These are phyloP conservation scores for Brassica juncea DNA, from an alignment of 345 rosid genomes.

Conservation along the genomic window DNA sequence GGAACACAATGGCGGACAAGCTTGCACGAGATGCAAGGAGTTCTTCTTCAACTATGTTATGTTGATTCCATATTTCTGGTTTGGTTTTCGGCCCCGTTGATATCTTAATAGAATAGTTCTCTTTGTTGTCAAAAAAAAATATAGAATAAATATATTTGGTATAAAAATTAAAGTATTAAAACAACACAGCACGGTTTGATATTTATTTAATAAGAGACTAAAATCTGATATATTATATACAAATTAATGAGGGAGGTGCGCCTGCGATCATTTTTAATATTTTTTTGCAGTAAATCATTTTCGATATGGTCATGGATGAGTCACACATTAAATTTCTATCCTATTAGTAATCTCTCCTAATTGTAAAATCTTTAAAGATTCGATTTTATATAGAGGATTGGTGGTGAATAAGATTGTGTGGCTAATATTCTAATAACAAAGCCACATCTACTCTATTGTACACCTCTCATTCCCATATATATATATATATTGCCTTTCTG, in stretches of 20 bases:
- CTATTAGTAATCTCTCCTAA: background rate
- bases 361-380: slow-evolving; percentile 7
- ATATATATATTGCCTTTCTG: background rate
- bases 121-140: too few species aligned
- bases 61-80: too few species aligned
- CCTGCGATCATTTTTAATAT: background rate
- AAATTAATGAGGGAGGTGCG: background rate
- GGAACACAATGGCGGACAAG: too few species aligned
- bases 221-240: background rate
- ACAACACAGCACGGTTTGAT: background rate
- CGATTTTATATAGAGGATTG: slow-evolving; percentile 6
- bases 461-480: slow-evolving; percentile 27
- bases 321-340: background rate
- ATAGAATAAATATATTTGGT: too few species aligned
- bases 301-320: slow-evolving; percentile 20
- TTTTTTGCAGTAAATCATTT: background rate
- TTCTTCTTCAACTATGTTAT: too few species aligned
- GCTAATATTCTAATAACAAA: slow-evolving; percentile 16
- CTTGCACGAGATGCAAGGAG: too few species aligned
- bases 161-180: background rate
- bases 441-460: background rate
- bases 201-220: too few species aligned
- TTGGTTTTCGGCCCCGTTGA: too few species aligned
- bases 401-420: slow-evolving; percentile 14
- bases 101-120: too few species aligned